Evolutionary conservation across 169 alveolate genomes (phyloP).

Genomic region (Babesia sp.): DNA sequence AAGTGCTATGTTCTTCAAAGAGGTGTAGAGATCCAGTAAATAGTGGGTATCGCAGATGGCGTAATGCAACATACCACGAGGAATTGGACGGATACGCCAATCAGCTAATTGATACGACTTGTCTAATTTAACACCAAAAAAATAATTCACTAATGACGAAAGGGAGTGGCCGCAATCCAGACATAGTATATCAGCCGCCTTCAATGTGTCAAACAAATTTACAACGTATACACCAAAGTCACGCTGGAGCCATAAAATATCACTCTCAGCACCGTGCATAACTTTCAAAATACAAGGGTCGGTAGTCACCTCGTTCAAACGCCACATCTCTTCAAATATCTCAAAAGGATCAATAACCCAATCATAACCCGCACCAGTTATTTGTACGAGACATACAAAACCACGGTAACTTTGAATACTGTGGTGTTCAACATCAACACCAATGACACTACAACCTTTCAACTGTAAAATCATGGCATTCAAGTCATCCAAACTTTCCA

Average conservation of each 20-base stretch:
- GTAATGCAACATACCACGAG: conserved; percentile 86
- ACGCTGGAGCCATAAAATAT: conserved; percentile 90
- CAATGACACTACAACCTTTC: conserved; percentile 24
- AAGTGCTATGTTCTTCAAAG: conserved; percentile 74
- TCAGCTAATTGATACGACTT: conserved; percentile 90
- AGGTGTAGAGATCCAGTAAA: conserved; percentile 86
- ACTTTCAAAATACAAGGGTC: conserved; percentile 93
- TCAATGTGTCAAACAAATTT: conserved; percentile 92
- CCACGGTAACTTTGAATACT: conserved; percentile 79
- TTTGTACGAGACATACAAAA: conserved; percentile 89
- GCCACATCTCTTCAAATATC: conserved; percentile 77
- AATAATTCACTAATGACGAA: conserved; percentile 69
- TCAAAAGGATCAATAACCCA: conserved; percentile 90
- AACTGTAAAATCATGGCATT: conserved; percentile 50
- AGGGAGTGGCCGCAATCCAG: conserved; percentile 80
- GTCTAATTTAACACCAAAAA: conserved; percentile 84
- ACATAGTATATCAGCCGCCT: conserved; percentile 87
- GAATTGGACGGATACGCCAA: conserved; percentile 91
- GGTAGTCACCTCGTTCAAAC: conserved; percentile 85
- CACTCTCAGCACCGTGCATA: conserved; percentile 91
- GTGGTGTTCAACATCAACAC: conserved; percentile 66
- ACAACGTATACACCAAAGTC: conserved; percentile 94
- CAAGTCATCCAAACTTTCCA: conserved; percentile 26
- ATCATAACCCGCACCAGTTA: conserved; percentile 88
- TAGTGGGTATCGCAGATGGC: conserved; percentile 93